Evolutionary conservation across 768 basidiomycete species (phyloP).

Genomic region (Boletus rubroflammeus): DNA sequence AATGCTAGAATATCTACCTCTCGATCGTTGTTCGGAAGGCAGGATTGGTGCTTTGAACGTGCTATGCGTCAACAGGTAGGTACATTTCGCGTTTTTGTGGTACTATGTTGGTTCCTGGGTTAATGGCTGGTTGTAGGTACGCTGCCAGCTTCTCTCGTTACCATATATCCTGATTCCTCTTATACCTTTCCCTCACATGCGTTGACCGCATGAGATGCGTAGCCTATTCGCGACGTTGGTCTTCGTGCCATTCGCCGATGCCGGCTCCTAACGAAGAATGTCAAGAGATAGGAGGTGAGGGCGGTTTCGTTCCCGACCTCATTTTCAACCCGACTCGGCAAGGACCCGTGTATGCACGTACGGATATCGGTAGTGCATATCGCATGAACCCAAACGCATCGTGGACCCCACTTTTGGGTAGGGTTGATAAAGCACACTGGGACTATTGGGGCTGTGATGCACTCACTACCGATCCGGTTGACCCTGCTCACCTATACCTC

Average conservation of each 20-base stretch:
- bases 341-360: constrained; percentile 56
- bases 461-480: constrained; percentile 59
- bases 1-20: no score
- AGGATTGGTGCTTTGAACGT: no score
- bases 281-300: constrained; percentile 44
- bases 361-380: constrained; percentile 56
- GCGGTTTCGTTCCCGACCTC: constrained; percentile 52
- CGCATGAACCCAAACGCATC: no score
- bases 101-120: no score
- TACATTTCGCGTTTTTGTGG: no score
- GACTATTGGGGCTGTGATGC: constrained; percentile 31
- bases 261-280: constrained; percentile 47
- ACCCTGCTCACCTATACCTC: constrained; percentile 40
- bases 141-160: no score
- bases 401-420: no score
- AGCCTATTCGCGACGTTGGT: background rate
- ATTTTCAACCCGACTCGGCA: constrained; percentile 58
- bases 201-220: background rate
- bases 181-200: background rate
- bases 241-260: background rate
- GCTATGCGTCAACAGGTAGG: no score
- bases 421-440: no score
- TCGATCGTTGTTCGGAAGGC: no score
- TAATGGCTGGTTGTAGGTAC: no score
- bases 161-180: no score